These are phyloP conservation scores for Epichloe amarillans DNA, from an alignment of 2,329 filamentous ascomycete species.

Conservation along the genomic window DNA sequence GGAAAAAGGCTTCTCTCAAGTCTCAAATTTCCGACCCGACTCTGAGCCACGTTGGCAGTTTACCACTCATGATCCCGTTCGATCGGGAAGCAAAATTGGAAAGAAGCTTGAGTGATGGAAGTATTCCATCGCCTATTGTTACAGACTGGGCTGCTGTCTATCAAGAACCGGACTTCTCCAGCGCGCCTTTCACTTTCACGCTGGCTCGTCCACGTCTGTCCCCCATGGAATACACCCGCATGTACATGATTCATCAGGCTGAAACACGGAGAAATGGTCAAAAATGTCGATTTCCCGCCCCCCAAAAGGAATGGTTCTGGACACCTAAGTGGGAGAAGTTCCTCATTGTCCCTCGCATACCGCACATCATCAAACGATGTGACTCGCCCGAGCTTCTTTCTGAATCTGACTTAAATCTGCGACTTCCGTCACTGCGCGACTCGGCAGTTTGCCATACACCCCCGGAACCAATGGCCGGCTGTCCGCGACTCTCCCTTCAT, in stretches of 20 bases:
- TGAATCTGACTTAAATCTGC: neutral
- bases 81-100: neutral
- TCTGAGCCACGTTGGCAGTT: constrained; percentile 2
- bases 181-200: neutral
- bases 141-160: neutral
- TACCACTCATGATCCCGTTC: neutral
- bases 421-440: constrained; percentile 5
- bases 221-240: constrained; percentile 26
- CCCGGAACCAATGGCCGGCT: constrained; percentile 2
- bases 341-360: constrained; percentile 22
- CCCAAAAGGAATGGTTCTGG: constrained; percentile 21
- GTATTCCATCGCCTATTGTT: neutral
- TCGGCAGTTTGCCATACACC: neutral
- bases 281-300: constrained; percentile 16
- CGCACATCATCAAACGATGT: constrained; percentile 13
- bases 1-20: constrained; percentile 9
- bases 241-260: constrained; percentile 22
- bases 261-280: constrained; percentile 13
- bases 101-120: neutral
- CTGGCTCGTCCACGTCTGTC: constrained; percentile 19
- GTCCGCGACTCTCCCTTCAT: constrained; percentile 20
- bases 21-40: constrained; percentile 14
- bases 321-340: constrained; percentile 23
- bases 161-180: neutral
- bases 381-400: neutral